Conservation (phyloP, 169 alveolate species). For the Eimeria zaria region DNA sequence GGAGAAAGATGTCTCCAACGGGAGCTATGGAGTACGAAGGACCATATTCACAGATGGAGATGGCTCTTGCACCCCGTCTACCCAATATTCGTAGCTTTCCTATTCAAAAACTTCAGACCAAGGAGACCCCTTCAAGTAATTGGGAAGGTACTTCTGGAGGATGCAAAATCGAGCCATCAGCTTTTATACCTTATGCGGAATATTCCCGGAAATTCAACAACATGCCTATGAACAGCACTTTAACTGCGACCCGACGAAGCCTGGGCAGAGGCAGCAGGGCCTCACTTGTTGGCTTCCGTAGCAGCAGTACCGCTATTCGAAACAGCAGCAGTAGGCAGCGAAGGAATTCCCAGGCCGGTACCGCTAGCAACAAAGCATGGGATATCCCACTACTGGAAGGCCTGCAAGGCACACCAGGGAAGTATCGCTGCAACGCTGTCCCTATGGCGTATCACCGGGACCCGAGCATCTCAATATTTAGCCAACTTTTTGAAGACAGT, state of each 20-base stretch:
- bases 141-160: neutral
- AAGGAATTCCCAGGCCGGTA: neutral
- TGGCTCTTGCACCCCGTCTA: neutral
- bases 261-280: neutral
- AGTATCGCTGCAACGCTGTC: conserved; percentile 46
- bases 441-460: conserved; percentile 70
- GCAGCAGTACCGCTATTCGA: neutral
- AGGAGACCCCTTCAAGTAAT: neutral
- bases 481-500: conserved; percentile 65
- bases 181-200: neutral
- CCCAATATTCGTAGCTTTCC: neutral
- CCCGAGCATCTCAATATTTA: conserved; percentile 54
- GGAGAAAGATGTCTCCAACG: neutral
- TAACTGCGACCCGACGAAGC: neutral
- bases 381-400: neutral
- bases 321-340: neutral
- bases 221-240: neutral
- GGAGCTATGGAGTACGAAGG: neutral
- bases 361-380: neutral
- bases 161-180: neutral
- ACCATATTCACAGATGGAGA: neutral
- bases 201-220: neutral
- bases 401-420: conserved; percentile 18
- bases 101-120: neutral
- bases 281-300: neutral